phyloP scores from a whole-genome alignment of 192 early-diverging fungal species.

The Radiomyces spectabilis region DNA sequence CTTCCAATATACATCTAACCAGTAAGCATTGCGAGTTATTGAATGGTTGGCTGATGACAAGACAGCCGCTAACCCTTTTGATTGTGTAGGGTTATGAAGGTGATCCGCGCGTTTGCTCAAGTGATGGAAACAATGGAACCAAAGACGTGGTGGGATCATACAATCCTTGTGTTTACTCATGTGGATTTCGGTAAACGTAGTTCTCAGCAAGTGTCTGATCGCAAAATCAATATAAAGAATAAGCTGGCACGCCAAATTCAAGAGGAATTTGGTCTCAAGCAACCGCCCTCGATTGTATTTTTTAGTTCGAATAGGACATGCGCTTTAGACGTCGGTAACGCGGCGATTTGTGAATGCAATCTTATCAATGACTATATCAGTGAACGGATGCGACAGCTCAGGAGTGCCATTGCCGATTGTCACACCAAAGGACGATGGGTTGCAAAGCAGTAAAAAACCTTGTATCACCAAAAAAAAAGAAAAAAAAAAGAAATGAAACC shows the following conservation, averaged over 20 bases:
- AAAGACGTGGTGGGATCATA: constrained; percentile 11
- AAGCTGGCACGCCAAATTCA: neutral
- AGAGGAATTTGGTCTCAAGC: neutral
- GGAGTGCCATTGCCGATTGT: too few species aligned
- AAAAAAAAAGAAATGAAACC: too few species aligned
- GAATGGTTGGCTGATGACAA: neutral
- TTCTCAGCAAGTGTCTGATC: neutral
- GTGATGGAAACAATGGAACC: constrained; percentile 16
- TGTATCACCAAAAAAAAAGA: too few species aligned
- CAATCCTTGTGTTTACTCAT: constrained; percentile 16
- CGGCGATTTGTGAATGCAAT: too few species aligned
- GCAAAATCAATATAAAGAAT: constrained; percentile 1
- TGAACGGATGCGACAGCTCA: too few species aligned
- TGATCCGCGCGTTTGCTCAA: constrained; percentile 7
- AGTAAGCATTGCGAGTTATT: constrained; percentile 10
- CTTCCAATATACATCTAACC: neutral
- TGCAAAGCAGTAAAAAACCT: too few species aligned
- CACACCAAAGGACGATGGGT: too few species aligned
- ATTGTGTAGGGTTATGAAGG: neutral
- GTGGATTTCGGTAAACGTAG: neutral
- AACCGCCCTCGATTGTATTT: neutral
- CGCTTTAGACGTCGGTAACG: too few species aligned
- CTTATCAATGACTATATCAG: too few species aligned
- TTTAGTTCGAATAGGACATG: too few species aligned
- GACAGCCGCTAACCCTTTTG: neutral